Percentiles rank a stretch among this genome's conserved stretches.
These are phyloP conservation scores for Lagenaria siceraria DNA, from an alignment of 306 rosid genomes.

Conservation along the genomic window DNA sequence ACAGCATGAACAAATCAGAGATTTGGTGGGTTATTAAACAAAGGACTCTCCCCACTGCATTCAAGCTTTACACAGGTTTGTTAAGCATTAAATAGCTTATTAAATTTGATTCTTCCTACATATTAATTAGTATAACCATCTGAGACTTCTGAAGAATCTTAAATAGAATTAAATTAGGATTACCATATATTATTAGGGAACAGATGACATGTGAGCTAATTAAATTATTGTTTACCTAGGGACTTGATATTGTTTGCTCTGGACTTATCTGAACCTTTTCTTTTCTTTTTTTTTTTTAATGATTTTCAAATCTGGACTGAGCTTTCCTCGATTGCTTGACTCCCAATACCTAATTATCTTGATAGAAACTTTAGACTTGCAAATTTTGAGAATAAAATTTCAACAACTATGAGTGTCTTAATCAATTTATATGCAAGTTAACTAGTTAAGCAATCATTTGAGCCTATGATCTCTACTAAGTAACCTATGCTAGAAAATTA, in stretches of 20 bases:
- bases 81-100: not conserved
- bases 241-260: not conserved
- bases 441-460: not conserved
- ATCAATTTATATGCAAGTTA: not conserved
- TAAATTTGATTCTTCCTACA: not conserved
- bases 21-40: slow-evolving; percentile 81
- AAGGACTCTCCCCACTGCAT: slow-evolving; percentile 65
- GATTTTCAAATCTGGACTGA: not conserved
- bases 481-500: too few species aligned
- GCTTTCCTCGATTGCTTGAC: not conserved
- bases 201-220: not conserved
- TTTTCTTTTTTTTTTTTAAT: too few species aligned
- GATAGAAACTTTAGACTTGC: not conserved
- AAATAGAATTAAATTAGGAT: not conserved
- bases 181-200: too few species aligned
- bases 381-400: not conserved
- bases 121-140: not conserved
- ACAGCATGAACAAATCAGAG: slow-evolving; percentile 74
- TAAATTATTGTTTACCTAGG: not conserved
- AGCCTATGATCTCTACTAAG: not conserved
- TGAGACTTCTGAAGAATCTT: not conserved
- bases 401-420: not conserved
- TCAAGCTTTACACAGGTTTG: slow-evolving; percentile 90
- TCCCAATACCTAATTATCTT: not conserved
- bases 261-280: not conserved